Percentiles rank a stretch among this genome's conserved stretches.
phyloP scores from a whole-genome alignment of 352 stramenopile genomes.

The Pythium sukuiense region DNA sequence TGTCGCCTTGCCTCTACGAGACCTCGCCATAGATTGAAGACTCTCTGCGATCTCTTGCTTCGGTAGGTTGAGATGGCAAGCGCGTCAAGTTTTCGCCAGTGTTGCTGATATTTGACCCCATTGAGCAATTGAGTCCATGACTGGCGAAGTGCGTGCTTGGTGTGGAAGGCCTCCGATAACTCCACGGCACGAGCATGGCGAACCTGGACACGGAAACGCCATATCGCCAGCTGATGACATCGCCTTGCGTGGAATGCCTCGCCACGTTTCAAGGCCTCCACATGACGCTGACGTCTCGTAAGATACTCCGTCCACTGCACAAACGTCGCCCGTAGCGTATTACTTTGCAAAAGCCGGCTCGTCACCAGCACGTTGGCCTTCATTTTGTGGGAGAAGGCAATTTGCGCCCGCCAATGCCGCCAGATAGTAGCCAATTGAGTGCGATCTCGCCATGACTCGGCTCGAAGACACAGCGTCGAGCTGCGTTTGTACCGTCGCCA shows the following conservation, averaged over 20 bases:
- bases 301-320: conserved; percentile 9
- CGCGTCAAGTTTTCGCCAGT: neutral
- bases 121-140: neutral
- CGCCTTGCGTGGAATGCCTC: neutral
- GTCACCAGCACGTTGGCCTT: conserved; percentile 14
- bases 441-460: neutral
- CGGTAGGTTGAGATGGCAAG: neutral
- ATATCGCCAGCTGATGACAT: conserved; percentile 1
- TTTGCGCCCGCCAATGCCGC: conserved; percentile 13
- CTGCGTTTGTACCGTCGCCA: conserved; percentile 20
- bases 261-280: neutral
- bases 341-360: conserved; percentile 16
- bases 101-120: neutral
- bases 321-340: conserved; percentile 10
- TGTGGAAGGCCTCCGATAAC: conserved; percentile 8
- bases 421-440: neutral
- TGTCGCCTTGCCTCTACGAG: conserved; percentile 2
- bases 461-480: neutral
- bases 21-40: neutral
- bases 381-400: conserved; percentile 15
- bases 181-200: conserved; percentile 9
- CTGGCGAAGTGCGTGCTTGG: neutral
- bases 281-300: neutral
- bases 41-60: neutral
- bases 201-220: neutral